These are phyloP conservation scores for Coelastrella sp. DNA, from an alignment of 139 green algal genomes.

Conservation along the genomic window DNA sequence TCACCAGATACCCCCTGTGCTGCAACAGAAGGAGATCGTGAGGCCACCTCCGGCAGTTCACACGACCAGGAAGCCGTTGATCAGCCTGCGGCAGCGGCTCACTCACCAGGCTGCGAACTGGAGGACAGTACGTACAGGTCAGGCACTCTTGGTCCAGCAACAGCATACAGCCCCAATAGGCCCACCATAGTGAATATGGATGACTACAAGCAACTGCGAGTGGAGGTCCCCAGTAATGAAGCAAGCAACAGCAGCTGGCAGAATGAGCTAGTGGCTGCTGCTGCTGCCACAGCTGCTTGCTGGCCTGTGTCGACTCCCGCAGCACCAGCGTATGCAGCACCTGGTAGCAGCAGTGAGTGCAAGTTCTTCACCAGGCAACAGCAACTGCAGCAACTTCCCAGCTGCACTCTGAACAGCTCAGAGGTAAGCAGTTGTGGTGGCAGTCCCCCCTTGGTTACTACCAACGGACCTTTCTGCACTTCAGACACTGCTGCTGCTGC, in stretches of 20 bases:
- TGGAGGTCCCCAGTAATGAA: background rate
- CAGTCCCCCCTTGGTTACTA: constrained; percentile 7
- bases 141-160: background rate
- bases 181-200: background rate
- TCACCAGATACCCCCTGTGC: background rate
- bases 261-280: background rate
- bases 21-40: background rate
- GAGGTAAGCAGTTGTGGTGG: constrained; percentile 33
- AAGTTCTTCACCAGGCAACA: constrained; percentile 10
- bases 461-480: background rate
- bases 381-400: background rate
- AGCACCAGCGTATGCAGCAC: constrained; percentile 19
- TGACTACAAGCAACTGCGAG: constrained; percentile 26
- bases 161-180: constrained; percentile 23
- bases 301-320: background rate
- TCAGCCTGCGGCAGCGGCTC: background rate
- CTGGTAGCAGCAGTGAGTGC: constrained; percentile 11
- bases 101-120: background rate
- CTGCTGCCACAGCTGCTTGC: background rate
- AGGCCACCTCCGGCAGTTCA: background rate
- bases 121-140: background rate
- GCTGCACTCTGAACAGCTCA: constrained; percentile 10
- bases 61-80: background rate
- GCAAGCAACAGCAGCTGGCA: background rate
- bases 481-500: constrained; percentile 10